Percentiles rank a stretch among this genome's conserved stretches.
Conservation (phyloP, 371 early-diverging fungal genomes). For the Zopfochytrium polystomum region DNA sequence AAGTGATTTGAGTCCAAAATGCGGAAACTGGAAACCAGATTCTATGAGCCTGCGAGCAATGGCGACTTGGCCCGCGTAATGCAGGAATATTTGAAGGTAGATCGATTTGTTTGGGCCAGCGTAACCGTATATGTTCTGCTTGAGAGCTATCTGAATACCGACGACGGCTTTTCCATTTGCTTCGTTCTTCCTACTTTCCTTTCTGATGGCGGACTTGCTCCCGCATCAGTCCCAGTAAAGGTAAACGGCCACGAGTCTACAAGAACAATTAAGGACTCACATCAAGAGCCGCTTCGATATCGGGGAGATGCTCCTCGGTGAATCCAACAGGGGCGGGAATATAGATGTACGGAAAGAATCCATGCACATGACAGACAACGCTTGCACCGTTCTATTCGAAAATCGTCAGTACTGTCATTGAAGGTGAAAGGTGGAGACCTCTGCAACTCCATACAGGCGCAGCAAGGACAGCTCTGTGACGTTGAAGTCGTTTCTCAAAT, state of each 20-base stretch:
- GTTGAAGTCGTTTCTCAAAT: conserved; percentile 20
- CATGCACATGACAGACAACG: conserved; percentile 88
- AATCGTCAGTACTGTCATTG: too few species aligned
- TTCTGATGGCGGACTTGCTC: not conserved
- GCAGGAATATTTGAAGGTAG: conserved; percentile 37
- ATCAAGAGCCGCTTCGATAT: conserved; percentile 58
- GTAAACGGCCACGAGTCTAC: too few species aligned
- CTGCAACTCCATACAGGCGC: conserved; percentile 86
- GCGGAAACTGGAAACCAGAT: conserved; percentile 32
- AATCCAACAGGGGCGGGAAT: conserved; percentile 84
- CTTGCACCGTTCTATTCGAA: conserved; percentile 74
- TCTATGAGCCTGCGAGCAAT: conserved; percentile 28
- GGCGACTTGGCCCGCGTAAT: conserved; percentile 30
- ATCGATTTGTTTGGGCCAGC: conserved; percentile 34
- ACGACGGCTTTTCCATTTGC: conserved; percentile 12
- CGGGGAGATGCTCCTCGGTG: conserved; percentile 55
- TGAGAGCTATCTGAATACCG: conserved; percentile 30
- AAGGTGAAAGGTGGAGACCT: conserved; percentile 48
- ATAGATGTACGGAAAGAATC: conserved; percentile 89
- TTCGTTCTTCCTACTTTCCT: conserved; percentile 6
- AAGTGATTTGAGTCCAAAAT: conserved; percentile 54
- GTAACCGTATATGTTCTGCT: conserved; percentile 44
- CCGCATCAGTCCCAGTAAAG: not conserved
- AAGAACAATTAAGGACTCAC: conserved; percentile 44
- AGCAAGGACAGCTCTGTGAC: conserved; percentile 49